Evolutionary conservation across 192 early-diverging fungal genomes (phyloP).

Genomic region (Kappamyces sp.): DNA sequence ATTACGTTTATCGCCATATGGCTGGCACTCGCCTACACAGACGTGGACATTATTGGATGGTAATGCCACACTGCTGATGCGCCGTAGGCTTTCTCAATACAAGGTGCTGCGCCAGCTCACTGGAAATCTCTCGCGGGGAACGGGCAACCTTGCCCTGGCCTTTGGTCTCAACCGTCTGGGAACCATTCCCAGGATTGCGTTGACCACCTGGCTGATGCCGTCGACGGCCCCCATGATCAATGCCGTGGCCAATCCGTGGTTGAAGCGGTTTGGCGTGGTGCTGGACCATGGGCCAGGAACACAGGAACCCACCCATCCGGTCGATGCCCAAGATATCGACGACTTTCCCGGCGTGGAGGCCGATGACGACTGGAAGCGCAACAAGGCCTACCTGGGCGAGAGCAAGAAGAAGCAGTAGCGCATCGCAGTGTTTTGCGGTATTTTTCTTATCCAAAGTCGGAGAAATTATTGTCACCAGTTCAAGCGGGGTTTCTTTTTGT

Average conservation of each 20-base stretch:
- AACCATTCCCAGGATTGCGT: not conserved
- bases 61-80: not conserved
- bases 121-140: not conserved
- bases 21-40: not conserved
- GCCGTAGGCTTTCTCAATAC: not conserved
- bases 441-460: too few relatives aligned
- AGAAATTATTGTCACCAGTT: too few relatives aligned
- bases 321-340: not conserved
- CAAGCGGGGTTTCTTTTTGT: too few relatives aligned
- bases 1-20: conserved; percentile 16
- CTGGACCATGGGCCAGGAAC: not conserved
- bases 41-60: conserved; percentile 12
- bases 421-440: too few relatives aligned
- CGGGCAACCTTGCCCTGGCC: conserved; percentile 4
- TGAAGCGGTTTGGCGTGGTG: not conserved
- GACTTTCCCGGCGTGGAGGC: conserved; percentile 5
- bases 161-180: conserved; percentile 12
- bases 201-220: conserved; percentile 7
- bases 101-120: too few relatives aligned
- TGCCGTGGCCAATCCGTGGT: not conserved
- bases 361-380: not conserved
- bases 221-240: conserved; percentile 1
- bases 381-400: too few relatives aligned
- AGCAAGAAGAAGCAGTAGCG: too few relatives aligned
- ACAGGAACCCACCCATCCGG: not conserved